Evolutionary conservation across 1,284 basidiomycete genomes (phyloP).

Genomic region (Lentinula novae-zelandiae): DNA sequence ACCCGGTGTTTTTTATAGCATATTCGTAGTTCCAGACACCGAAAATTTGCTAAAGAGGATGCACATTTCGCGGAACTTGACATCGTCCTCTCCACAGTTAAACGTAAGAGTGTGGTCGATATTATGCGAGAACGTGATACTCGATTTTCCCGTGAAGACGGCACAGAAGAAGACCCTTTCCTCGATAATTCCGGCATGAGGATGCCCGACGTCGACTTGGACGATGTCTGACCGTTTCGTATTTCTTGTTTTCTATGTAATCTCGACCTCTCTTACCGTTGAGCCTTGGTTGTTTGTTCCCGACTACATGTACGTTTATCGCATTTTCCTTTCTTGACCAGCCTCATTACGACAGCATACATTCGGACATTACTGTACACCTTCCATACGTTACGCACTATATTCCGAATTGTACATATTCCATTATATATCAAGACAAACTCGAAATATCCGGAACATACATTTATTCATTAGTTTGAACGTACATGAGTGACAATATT

Average conservation of each 20-base stretch:
- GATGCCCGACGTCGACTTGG: constrained; percentile 2
- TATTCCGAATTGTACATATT: background rate
- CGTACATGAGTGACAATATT: too few species aligned
- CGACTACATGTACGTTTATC: background rate
- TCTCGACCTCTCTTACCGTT: background rate
- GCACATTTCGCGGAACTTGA: constrained; percentile 86
- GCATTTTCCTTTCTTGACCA: background rate
- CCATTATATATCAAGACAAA: background rate
- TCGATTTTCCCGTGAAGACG: background rate
- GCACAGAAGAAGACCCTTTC: background rate
- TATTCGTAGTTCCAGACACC: constrained; percentile 72
- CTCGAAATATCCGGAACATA: background rate
- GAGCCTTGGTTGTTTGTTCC: background rate
- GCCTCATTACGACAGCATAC: background rate
- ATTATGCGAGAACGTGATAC: constrained; percentile 26
- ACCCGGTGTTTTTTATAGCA: constrained; percentile 54
- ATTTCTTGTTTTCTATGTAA: background rate
- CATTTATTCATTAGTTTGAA: background rate
- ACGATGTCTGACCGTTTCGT: background rate
- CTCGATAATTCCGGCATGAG: background rate
- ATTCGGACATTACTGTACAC: background rate
- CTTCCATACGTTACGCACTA: background rate
- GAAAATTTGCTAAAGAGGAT: constrained; percentile 81
- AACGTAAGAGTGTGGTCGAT: constrained; percentile 57
- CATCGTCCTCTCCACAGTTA: constrained; percentile 69